phyloP scores from a whole-genome alignment of 345 rosid species.

The Abelmoschus esculentus region DNA sequence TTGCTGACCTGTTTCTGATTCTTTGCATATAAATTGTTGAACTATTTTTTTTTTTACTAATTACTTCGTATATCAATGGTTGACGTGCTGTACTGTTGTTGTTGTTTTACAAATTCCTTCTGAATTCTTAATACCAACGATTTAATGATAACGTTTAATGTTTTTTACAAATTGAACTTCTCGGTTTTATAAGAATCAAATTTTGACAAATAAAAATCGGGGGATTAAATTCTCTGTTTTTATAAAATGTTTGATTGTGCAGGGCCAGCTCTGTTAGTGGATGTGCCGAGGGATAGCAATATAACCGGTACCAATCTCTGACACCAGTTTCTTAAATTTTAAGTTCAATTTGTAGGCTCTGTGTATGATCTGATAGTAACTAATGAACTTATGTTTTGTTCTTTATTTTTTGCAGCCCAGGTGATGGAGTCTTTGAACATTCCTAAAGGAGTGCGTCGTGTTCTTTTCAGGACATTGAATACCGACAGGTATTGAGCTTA shows the following conservation, averaged over 20 bases:
- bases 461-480: conserved; percentile 56
- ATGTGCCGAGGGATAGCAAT: conserved; percentile 55
- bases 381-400: background rate
- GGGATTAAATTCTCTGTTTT: too few relatives aligned
- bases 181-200: too few relatives aligned
- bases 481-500: conserved; percentile 42
- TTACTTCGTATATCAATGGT: too few relatives aligned
- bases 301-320: conserved; percentile 38
- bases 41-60: too few relatives aligned
- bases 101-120: too few relatives aligned
- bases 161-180: too few relatives aligned
- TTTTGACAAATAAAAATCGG: too few relatives aligned
- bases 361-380: background rate
- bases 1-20: too few relatives aligned
- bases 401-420: conserved; percentile 32
- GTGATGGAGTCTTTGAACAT: conserved; percentile 53
- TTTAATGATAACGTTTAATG: too few relatives aligned
- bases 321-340: background rate
- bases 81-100: too few relatives aligned
- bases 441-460: conserved; percentile 55
- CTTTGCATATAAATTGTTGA: too few relatives aligned
- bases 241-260: background rate
- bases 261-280: conserved; percentile 55
- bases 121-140: too few relatives aligned
- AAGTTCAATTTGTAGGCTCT: background rate